These are phyloP conservation scores for Pelargonium fulgidum DNA, from an alignment of 441 rosid genomes.

Conservation along the genomic window DNA sequence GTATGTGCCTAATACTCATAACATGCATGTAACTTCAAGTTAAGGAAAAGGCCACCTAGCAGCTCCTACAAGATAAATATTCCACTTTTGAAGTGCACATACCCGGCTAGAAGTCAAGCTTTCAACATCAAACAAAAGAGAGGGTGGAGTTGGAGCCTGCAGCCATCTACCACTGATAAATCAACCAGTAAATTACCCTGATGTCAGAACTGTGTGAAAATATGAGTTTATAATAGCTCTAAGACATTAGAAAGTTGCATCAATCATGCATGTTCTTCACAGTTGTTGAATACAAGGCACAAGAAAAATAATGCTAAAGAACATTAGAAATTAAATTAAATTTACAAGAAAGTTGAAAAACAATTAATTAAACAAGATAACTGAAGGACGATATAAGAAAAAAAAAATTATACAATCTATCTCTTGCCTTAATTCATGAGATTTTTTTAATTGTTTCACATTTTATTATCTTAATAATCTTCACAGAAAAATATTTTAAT, in stretches of 20 bases:
- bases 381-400: not conserved
- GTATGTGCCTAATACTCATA: no score
- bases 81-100: constrained; percentile 18
- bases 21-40: no score
- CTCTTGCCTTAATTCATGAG: not conserved
- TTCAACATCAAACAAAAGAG: constrained; percentile 61
- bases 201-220: constrained; percentile 61
- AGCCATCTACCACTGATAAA: constrained; percentile 92
- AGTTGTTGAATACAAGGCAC: constrained; percentile 11
- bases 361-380: not conserved
- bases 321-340: not conserved
- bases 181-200: constrained; percentile 81
- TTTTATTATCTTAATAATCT: not conserved
- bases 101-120: constrained; percentile 81
- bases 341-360: not conserved
- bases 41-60: not conserved
- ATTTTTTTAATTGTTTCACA: not conserved
- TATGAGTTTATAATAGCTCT: constrained; percentile 40
- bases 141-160: constrained; percentile 53
- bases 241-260: constrained; percentile 21
- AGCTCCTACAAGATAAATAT: not conserved
- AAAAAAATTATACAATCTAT: not conserved
- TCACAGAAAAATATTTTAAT: no score
- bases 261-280: constrained; percentile 9
- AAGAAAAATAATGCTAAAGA: constrained; percentile 7